Base-by-base conservation (phyloP, 2,329 filamentous ascomycete species). In the Claviceps africana region DNA sequence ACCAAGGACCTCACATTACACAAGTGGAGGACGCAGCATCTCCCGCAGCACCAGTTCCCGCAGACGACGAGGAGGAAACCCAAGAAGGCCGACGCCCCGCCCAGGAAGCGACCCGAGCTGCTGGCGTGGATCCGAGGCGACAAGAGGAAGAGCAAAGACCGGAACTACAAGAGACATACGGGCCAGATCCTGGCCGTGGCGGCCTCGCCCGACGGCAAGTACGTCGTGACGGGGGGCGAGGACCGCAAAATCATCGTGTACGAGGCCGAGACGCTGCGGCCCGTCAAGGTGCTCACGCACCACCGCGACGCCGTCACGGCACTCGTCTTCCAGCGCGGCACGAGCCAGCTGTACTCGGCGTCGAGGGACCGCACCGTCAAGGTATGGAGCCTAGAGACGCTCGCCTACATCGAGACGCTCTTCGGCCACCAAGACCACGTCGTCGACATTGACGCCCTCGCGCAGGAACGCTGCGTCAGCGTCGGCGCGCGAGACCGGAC, bases 371-470 rank as follows among this genome's bases (percentile, higher is more conserved):
- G 93, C 43, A 95, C 91, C 2, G 85, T 98, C 64, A 97, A 97
- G 68, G 85, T 94, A 33, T 98, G 91, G 88, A 91, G 85, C 58
- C 73, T 96, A 44, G 86, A 95, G 60, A 89, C 94, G 65, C 76
- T 95, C 56, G 88, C 91, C 46, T 98, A 97, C 63, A 81, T 96
- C 31, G 93, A 98, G 68, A 97, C 91, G 0, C 75, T 98, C 0
- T 97, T 96, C 64, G 93, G 93, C 45, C 93, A 98, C 69, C 91
- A 96, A 64, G 91, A 97, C 64, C 78, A 87, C 57, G 86, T 97
- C 5, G 76, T 91, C 39, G 87, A 89, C 62, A 80, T 98, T 51
- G 86, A 87, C 57, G 85, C 88, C 22, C 76, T 95, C 56, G 83
- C 85, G 2, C 82, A 89, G 59, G 93, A 97, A 67, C 83, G 88